These are phyloP conservation scores for Pseudocercospora fijiensis DNA, from an alignment of 2,329 filamentous ascomycete species.

Conservation along the genomic window DNA sequence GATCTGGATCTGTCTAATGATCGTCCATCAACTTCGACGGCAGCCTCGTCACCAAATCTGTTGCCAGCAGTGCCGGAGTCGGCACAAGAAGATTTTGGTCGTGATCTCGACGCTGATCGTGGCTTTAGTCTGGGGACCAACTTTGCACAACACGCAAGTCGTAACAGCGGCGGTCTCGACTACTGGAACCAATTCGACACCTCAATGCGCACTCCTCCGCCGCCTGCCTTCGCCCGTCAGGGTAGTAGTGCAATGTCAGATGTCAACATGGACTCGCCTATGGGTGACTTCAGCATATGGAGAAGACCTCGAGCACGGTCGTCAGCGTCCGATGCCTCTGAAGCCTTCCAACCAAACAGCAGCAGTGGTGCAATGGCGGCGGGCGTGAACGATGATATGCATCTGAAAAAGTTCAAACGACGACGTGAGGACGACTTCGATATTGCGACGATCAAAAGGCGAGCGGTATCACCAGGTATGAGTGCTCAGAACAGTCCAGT, in stretches of 20 bases:
- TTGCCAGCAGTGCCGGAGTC: slow-evolving; percentile 58
- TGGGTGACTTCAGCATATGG: slow-evolving; percentile 28
- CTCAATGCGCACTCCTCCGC: slow-evolving; percentile 61
- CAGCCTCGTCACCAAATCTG: slow-evolving; percentile 68
- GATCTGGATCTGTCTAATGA: slow-evolving; percentile 37
- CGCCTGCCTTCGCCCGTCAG: slow-evolving; percentile 57
- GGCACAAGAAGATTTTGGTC: slow-evolving; percentile 65
- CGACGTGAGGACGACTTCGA: slow-evolving; percentile 89
- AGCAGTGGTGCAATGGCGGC: slow-evolving; percentile 20
- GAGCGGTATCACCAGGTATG: slow-evolving; percentile 87
- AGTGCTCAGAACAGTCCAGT: slow-evolving; percentile 88
- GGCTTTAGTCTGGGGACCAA: slow-evolving; percentile 56
- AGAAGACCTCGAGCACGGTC: slow-evolving; percentile 36
- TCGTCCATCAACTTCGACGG: slow-evolving; percentile 53
- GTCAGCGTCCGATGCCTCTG: slow-evolving; percentile 36
- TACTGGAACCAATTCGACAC: slow-evolving; percentile 82
- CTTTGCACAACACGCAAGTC: slow-evolving; percentile 72
- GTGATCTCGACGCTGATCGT: slow-evolving; percentile 53
- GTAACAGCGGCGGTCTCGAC: slow-evolving; percentile 68
- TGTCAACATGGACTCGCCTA: slow-evolving; percentile 69
- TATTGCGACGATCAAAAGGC: slow-evolving; percentile 80
- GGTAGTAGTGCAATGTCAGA: slow-evolving; percentile 60
- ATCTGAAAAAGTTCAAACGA: slow-evolving; percentile 58
- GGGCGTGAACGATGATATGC: slow-evolving; percentile 37
- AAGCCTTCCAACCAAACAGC: slow-evolving; percentile 30